Percentiles rank a stretch among this genome's conserved stretches.
These are phyloP conservation scores for Fraxinus angustifolia DNA, from an alignment of 305 asterid genomes.

Conservation along the genomic window DNA sequence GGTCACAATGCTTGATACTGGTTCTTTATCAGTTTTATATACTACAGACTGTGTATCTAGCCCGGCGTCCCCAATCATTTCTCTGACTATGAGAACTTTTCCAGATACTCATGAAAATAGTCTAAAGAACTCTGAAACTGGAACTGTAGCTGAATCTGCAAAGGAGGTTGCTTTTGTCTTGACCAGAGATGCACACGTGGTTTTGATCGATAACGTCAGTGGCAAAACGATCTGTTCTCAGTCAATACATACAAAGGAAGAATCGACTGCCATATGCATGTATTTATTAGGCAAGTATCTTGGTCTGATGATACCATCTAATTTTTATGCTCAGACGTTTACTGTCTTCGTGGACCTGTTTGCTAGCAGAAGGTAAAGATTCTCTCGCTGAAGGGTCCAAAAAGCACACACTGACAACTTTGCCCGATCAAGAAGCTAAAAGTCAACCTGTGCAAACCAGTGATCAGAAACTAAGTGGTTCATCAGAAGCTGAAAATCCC, in stretches of 20 bases:
- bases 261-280: constrained; percentile 59
- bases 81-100: constrained; percentile 48
- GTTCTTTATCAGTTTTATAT: constrained; percentile 63
- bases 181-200: constrained; percentile 61
- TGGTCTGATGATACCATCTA: constrained; percentile 4
- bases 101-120: constrained; percentile 29
- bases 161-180: constrained; percentile 55
- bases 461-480: constrained; percentile 31
- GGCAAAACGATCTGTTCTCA: constrained; percentile 53
- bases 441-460: constrained; percentile 27
- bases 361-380: constrained; percentile 47
- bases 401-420: constrained; percentile 26
- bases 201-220: constrained; percentile 54
- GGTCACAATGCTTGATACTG: constrained; percentile 78
- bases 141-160: constrained; percentile 34
- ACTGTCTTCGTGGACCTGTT: constrained; percentile 26
- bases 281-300: constrained; percentile 65
- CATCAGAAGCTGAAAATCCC: constrained; percentile 32
- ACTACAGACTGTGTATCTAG: constrained; percentile 53
- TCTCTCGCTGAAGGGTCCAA: constrained; percentile 40
- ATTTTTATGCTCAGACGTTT: constrained; percentile 20
- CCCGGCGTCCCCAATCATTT: constrained; percentile 56
- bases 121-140: constrained; percentile 39
- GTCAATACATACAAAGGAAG: constrained; percentile 50
- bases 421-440: constrained; percentile 38